Conservation (phyloP, 202 grass and related monocot genomes). For the Digitaria exilis region DNA sequence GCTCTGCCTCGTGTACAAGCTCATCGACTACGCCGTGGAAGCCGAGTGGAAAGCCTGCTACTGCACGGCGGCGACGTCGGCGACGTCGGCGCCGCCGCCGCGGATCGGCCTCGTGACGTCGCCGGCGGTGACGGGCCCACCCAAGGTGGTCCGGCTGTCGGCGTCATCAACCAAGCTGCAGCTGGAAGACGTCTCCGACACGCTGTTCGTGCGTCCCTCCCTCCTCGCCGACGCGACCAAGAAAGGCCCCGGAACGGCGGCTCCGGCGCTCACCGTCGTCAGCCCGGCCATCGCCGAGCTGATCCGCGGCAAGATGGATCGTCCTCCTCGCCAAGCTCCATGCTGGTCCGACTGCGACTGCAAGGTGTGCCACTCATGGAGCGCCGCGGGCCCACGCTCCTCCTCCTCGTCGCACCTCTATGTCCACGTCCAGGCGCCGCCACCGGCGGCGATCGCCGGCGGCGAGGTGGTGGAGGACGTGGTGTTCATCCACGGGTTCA, state of each 20-base stretch:
- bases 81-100: no score
- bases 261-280: constrained; percentile 55
- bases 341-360: constrained; percentile 99
- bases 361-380: constrained; percentile 90
- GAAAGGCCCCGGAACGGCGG: constrained; percentile 33
- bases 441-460: not conserved
- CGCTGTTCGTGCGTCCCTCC: constrained; percentile 73
- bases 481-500: constrained; percentile 98
- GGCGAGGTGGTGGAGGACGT: constrained; percentile 47
- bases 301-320: constrained; percentile 76
- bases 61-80: constrained; percentile 29
- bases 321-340: constrained; percentile 36
- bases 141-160: constrained; percentile 67
- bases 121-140: not conserved
- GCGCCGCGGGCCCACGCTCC: no score
- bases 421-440: constrained; percentile 68
- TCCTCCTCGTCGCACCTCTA: no score
- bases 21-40: constrained; percentile 76
- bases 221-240: constrained; percentile 57
- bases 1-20: constrained; percentile 84
- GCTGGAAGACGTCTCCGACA: constrained; percentile 85
- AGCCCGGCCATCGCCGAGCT: constrained; percentile 71
- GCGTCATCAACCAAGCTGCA: constrained; percentile 45
- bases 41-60: constrained; percentile 88
- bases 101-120: no score